These are phyloP conservation scores for Euryodendron excelsum DNA, from an alignment of 148 eudicot species.

Conservation along the genomic window DNA sequence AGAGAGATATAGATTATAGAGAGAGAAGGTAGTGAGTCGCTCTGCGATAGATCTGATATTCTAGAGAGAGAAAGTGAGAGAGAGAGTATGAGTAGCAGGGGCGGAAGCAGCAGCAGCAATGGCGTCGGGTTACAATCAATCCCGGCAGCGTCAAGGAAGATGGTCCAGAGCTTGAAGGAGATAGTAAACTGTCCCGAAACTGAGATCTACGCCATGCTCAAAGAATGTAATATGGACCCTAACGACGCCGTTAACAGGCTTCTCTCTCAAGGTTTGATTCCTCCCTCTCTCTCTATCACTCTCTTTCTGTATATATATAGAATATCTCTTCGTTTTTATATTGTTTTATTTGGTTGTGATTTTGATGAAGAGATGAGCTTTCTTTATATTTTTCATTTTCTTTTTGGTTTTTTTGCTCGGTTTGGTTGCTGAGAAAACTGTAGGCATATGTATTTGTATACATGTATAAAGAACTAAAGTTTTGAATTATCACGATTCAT, in stretches of 20 bases:
- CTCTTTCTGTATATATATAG: too few species aligned
- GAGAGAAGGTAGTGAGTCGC: background rate
- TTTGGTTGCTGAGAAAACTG: background rate
- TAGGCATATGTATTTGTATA: background rate
- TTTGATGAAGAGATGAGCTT: background rate
- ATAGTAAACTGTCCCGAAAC: constrained; percentile 73
- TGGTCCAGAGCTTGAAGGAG: constrained; percentile 80
- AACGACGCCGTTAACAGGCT: constrained; percentile 86
- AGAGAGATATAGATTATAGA: too few species aligned
- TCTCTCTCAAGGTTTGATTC: constrained; percentile 65
- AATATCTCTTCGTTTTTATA: too few species aligned
- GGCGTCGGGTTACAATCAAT: constrained; percentile 44
- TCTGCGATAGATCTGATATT: constrained; percentile 10
- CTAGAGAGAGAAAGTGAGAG: constrained; percentile 2
- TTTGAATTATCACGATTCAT: background rate
- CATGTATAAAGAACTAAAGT: background rate
- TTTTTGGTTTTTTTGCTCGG: background rate
- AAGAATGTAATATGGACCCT: constrained; percentile 98
- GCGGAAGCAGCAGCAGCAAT: constrained; percentile 16
- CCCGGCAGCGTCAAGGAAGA: constrained; percentile 62
- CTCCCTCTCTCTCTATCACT: background rate
- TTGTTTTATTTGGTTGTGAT: constrained; percentile 1
- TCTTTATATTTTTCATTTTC: background rate
- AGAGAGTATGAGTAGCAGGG: constrained; percentile 31
- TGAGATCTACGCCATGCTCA: constrained; percentile 89